phyloP scores from a whole-genome alignment of 75 land plant species.

The Azolla pinnata region DNA sequence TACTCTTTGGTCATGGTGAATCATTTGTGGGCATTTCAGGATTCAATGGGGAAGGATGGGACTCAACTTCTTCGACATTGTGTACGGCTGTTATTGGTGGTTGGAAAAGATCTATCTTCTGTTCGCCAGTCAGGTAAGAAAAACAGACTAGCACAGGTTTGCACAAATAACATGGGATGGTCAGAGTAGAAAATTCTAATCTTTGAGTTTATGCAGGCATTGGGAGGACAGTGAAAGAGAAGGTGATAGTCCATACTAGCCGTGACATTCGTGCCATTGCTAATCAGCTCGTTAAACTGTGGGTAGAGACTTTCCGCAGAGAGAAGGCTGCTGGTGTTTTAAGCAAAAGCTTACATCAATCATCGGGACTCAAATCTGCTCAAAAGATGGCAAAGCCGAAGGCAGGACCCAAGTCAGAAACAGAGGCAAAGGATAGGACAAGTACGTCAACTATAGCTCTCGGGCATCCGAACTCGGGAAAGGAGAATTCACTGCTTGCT shows the following conservation, averaged over 20 bases:
- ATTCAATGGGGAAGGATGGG: slow-evolving; percentile 95
- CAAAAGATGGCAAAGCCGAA: too few relatives aligned
- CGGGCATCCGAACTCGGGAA: too few relatives aligned
- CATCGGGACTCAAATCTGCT: too few relatives aligned
- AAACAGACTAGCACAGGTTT: background rate
- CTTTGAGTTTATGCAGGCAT: slow-evolving; percentile 46
- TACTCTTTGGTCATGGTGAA: background rate
- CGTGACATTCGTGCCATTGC: slow-evolving; percentile 93
- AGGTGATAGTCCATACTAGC: slow-evolving; percentile 85
- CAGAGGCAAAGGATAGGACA: too few relatives aligned
- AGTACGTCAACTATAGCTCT: too few relatives aligned
- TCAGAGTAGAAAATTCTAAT: background rate
- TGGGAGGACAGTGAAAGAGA: slow-evolving; percentile 84
- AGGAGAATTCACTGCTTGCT: too few relatives aligned
- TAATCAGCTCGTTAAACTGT: slow-evolving; percentile 77
- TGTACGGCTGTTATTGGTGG: slow-evolving; percentile 82
- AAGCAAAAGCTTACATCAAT: slow-evolving; percentile 35
- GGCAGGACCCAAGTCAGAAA: too few relatives aligned
- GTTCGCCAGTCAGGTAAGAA: slow-evolving; percentile 82
- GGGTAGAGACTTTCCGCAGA: slow-evolving; percentile 91
- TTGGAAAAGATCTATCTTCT: slow-evolving; percentile 75
- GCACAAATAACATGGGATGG: too few relatives aligned
- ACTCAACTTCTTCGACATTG: slow-evolving; percentile 97
- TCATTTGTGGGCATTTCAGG: slow-evolving; percentile 28
- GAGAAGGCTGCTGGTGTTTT: slow-evolving; percentile 68